phyloP scores from a whole-genome alignment of 208 protist species.

The Crithidia mellificae region DNA sequence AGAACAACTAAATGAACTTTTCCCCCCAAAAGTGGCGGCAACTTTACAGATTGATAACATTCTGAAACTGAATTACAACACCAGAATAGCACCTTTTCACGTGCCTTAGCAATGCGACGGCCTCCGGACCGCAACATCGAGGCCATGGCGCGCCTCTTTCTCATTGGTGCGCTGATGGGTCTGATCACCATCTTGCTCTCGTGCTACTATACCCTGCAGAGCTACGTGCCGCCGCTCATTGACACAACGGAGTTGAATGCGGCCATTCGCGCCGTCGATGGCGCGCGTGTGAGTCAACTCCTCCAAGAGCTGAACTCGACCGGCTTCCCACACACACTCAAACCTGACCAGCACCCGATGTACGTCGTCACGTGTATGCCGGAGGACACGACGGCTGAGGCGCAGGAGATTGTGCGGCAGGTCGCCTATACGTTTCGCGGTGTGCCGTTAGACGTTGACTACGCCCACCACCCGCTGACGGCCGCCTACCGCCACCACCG shows the following conservation, averaged over 20 bases:
- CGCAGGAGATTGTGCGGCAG: constrained; percentile 24
- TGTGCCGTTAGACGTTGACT: constrained; percentile 36
- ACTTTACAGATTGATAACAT: no score
- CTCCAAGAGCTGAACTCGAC: constrained; percentile 9
- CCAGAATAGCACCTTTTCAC: no score
- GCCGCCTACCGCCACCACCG: constrained; percentile 49
- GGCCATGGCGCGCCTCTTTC: constrained; percentile 17
- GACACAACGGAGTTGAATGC: constrained; percentile 19
- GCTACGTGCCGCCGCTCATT: not conserved
- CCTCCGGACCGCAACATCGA: not conserved
- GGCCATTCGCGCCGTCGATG: constrained; percentile 28
- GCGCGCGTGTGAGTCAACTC: not conserved
- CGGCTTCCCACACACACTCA: not conserved
- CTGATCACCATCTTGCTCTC: constrained; percentile 15
- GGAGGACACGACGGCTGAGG: constrained; percentile 28
- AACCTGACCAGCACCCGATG: constrained; percentile 20
- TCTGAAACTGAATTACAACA: no score
- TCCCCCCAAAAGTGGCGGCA: no score
- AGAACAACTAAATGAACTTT: no score
- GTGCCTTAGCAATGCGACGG: constrained; percentile 2
- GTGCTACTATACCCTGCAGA: constrained; percentile 13
- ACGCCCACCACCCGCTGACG: constrained; percentile 60
- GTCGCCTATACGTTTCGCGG: constrained; percentile 23
- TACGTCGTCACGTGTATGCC: constrained; percentile 28
- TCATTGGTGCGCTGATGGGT: constrained; percentile 20